Percentiles rank a stretch among this genome's conserved stretches.
phyloP scores from a whole-genome alignment of 2,329 filamentous ascomycete species.

The Bipolaris bicolor region DNA sequence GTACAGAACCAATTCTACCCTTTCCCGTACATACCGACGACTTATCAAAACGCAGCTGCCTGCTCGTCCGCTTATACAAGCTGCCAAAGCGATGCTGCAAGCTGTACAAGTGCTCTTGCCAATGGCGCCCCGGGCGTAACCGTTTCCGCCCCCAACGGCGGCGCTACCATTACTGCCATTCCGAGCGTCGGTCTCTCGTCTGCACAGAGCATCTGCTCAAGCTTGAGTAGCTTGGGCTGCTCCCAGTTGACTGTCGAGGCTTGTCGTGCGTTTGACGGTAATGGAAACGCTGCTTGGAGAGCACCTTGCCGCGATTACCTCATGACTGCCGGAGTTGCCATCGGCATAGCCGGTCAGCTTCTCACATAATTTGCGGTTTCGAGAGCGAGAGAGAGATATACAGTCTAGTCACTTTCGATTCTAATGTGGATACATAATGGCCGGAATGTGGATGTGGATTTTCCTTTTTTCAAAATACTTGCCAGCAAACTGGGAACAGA shows the following conservation, averaged over 20 bases:
- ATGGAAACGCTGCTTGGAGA: constrained; percentile 38
- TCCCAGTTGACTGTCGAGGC: constrained; percentile 56
- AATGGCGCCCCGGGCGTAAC: constrained; percentile 60
- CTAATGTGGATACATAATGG: constrained; percentile 31
- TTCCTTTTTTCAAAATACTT: background rate
- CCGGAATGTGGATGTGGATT: background rate
- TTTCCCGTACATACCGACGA: constrained; percentile 60
- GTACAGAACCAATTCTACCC: constrained; percentile 59
- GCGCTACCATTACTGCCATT: constrained; percentile 57
- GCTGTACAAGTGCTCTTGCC: constrained; percentile 52
- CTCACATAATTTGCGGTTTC: constrained; percentile 20
- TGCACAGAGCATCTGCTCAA: constrained; percentile 42
- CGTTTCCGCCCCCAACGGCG: constrained; percentile 56
- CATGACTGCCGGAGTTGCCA: constrained; percentile 31
- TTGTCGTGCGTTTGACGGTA: constrained; percentile 51
- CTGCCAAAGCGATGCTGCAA: constrained; percentile 56
- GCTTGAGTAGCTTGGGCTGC: constrained; percentile 54
- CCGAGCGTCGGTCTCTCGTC: constrained; percentile 37
- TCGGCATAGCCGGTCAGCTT: constrained; percentile 54
- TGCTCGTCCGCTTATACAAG: constrained; percentile 62
- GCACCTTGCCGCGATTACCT: constrained; percentile 26
- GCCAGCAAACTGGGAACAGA: too few relatives aligned
- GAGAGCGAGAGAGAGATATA: too few relatives aligned
- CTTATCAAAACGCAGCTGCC: constrained; percentile 57
- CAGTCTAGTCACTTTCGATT: constrained; percentile 13